A percentile compares a stretch with the other conserved stretches of the same genome.
These are phyloP conservation scores for Naganishia antarctica DNA, from an alignment of 768 basidiomycete genomes.

Conservation along the genomic window DNA sequence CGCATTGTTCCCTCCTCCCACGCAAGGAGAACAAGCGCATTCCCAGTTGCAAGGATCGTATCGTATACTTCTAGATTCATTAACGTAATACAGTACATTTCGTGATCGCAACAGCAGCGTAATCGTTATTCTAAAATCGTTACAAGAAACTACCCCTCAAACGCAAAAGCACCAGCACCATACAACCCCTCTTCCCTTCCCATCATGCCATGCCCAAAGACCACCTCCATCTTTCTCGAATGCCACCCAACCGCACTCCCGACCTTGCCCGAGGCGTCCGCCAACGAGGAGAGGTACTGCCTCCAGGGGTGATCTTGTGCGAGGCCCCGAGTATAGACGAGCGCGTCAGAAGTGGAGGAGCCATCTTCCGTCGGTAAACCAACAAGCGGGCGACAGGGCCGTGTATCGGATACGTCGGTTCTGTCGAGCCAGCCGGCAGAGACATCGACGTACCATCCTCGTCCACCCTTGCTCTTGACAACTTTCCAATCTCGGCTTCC, in stretches of 20 bases:
- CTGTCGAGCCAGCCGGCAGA: slow-evolving; percentile 68
- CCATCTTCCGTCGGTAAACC: background rate
- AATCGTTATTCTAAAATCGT: no score
- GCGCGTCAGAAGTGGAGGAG: slow-evolving; percentile 18
- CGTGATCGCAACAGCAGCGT: no score
- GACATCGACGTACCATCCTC: slow-evolving; percentile 92
- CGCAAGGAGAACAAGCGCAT: no score
- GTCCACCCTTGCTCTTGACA: slow-evolving; percentile 82
- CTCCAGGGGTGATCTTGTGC: slow-evolving; percentile 63
- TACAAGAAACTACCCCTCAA: slow-evolving; percentile 85
- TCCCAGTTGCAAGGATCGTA: no score
- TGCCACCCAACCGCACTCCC: slow-evolving; percentile 91
- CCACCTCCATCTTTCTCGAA: slow-evolving; percentile 91
- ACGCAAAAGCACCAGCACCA: slow-evolving; percentile 89
- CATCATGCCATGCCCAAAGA: slow-evolving; percentile 84
- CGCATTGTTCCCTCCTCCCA: no score
- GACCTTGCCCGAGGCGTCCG: slow-evolving; percentile 81
- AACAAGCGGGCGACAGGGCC: slow-evolving; percentile 15
- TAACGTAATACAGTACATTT: no score
- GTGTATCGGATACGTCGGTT: slow-evolving; percentile 17
- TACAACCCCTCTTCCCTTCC: slow-evolving; percentile 90
- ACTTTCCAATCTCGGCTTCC: slow-evolving; percentile 70
- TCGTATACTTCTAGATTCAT: no score
- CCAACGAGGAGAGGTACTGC: slow-evolving; percentile 64
- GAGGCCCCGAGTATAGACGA: slow-evolving; percentile 54